A percentile compares a stretch with the other conserved stretches of the same genome.
Conservation (phyloP, 2,329 filamentous ascomycete species). For the Kalaharituber pfeilii region DNA sequence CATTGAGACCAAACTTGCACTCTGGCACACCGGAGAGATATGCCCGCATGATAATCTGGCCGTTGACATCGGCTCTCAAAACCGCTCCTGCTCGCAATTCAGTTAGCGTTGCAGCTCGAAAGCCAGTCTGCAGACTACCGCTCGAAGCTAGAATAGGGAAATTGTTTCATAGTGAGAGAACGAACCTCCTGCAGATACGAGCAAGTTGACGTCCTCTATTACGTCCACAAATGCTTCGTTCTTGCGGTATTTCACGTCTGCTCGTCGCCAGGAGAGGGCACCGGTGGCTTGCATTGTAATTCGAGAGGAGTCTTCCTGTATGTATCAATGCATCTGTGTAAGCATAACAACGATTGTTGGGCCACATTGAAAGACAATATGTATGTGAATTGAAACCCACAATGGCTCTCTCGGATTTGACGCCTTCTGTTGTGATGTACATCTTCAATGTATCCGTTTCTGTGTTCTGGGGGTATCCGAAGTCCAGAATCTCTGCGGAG, state of each 20-base stretch:
- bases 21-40: slow-evolving; percentile 93
- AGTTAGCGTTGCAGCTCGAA: too few relatives aligned
- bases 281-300: slow-evolving; percentile 99
- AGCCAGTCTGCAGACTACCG: not conserved
- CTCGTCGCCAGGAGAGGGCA: slow-evolving; percentile 87
- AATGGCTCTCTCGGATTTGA: slow-evolving; percentile 72
- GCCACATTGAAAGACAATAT: too few relatives aligned
- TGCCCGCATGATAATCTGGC: slow-evolving; percentile 96
- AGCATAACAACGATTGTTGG: not conserved
- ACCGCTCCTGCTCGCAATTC: slow-evolving; percentile 61
- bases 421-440: slow-evolving; percentile 98
- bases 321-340: not conserved
- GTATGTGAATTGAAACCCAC: slow-evolving; percentile 6
- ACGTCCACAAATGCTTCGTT: slow-evolving; percentile 99
- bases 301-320: slow-evolving; percentile 58
- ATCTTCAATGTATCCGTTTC: slow-evolving; percentile 98
- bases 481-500: slow-evolving; percentile 76
- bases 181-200: slow-evolving; percentile 61
- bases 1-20: slow-evolving; percentile 97
- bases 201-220: slow-evolving; percentile 94
- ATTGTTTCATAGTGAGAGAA: not conserved
- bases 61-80: slow-evolving; percentile 85
- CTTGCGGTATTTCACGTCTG: slow-evolving; percentile 97
- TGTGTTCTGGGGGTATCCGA: slow-evolving; percentile 96
- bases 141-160: not conserved